phyloP scores from a whole-genome alignment of 2,329 filamentous ascomycete genomes.

The Conoideocrella luteorostrata region DNA sequence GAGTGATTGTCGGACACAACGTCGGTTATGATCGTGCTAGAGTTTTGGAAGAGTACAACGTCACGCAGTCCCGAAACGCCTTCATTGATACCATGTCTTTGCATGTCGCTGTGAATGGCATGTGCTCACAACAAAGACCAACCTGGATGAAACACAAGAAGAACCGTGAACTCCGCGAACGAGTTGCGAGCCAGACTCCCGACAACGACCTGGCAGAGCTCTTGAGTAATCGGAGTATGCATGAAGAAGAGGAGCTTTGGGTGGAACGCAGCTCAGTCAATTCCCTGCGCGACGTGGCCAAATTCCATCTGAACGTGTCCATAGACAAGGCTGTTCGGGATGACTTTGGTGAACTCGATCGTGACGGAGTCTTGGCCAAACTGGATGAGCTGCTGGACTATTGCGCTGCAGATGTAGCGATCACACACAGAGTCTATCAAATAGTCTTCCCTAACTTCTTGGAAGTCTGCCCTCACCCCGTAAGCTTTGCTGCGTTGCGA shows the following conservation, averaged over 20 bases:
- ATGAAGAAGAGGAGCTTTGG: conserved; percentile 94
- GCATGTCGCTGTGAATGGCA: conserved; percentile 95
- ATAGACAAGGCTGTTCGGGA: conserved; percentile 87
- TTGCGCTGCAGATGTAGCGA: conserved; percentile 86
- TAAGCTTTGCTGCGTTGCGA: conserved; percentile 89
- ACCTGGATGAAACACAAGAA: conserved; percentile 98
- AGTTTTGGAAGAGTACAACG: conserved; percentile 79
- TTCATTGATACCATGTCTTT: conserved; percentile 98
- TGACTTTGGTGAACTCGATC: conserved; percentile 77
- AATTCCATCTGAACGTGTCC: conserved; percentile 86
- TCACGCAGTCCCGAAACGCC: conserved; percentile 74
- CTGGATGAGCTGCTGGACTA: conserved; percentile 85
- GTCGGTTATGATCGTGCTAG: conserved; percentile 90
- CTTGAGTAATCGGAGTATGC: conserved; percentile 60
- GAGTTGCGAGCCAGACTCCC: conserved; percentile 64
- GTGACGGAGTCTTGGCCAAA: conserved; percentile 60
- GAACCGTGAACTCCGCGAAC: conserved; percentile 75
- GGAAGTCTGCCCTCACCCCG: conserved; percentile 86
- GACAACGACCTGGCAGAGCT: conserved; percentile 65
- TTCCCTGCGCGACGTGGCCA: conserved; percentile 88
- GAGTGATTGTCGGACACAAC: conserved; percentile 89
- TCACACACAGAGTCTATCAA: conserved; percentile 91
- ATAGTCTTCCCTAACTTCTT: conserved; percentile 89
- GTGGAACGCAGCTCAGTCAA: conserved; percentile 92
- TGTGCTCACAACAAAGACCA: conserved; percentile 94